Evolutionary conservation across 352 stramenopile species (phyloP).

Genomic region (Phytophthora quininea): DNA sequence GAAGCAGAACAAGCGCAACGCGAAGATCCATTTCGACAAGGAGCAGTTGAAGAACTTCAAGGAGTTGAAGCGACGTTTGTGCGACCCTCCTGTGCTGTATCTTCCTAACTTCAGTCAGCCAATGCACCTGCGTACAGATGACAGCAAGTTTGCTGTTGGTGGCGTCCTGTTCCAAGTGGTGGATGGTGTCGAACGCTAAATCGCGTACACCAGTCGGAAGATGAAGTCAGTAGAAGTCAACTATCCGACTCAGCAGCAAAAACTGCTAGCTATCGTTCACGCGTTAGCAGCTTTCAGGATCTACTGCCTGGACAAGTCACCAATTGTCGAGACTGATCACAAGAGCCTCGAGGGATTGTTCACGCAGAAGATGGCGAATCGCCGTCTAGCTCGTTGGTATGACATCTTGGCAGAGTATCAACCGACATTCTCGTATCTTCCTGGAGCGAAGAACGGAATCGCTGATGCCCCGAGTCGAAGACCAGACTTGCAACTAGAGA

Average conservation of each 20-base stretch:
- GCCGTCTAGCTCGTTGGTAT: conserved; percentile 3
- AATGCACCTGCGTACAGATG: conserved; percentile 12
- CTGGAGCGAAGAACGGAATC: conserved; percentile 14
- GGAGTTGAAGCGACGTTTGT: conserved; percentile 7
- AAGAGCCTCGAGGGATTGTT: conserved; percentile 2
- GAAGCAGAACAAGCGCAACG: conserved; percentile 2
- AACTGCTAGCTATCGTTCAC: background rate
- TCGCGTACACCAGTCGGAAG: background rate
- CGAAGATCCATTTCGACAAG: background rate
- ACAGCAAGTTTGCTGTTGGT: conserved; percentile 13
- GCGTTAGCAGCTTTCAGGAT: background rate
- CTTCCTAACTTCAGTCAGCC: conserved; percentile 9
- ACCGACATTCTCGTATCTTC: conserved; percentile 15
- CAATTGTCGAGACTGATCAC: conserved; percentile 5
- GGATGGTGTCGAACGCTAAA: background rate
- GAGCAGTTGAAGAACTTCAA: background rate
- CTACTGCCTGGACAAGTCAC: background rate
- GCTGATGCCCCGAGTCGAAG: background rate
- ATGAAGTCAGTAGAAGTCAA: background rate
- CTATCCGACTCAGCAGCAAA: background rate
- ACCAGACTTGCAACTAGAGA: conserved; percentile 1
- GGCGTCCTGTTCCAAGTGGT: conserved; percentile 10
- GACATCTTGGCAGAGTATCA: conserved; percentile 7
- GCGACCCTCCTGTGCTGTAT: conserved; percentile 6
- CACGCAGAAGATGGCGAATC: conserved; percentile 9